Evolutionary conservation across 78 protist genomes (phyloP).

Genomic region (Dictyostelium discoideum): DNA sequence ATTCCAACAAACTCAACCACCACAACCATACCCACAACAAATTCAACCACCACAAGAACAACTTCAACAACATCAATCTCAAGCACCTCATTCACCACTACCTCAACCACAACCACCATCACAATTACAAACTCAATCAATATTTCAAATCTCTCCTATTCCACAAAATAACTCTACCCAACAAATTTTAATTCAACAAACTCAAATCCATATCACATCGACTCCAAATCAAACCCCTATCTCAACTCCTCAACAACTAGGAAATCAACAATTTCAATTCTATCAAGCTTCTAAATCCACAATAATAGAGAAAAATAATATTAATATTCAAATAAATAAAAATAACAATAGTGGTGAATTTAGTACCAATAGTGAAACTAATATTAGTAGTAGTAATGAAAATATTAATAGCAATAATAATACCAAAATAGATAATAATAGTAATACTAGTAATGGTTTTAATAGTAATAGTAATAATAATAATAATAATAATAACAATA

Average conservation of each 20-base stretch:
- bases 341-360: not conserved
- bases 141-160: not conserved
- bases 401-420: too few species aligned
- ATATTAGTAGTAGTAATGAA: not conserved
- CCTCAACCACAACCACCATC: not conserved
- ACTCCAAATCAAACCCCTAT: not conserved
- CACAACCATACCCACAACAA: not conserved
- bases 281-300: not conserved
- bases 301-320: not conserved
- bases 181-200: not conserved
- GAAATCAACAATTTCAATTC: not conserved
- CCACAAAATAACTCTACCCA: not conserved
- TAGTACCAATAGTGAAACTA: not conserved
- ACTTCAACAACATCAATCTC: not conserved
- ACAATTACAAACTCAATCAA: not conserved
- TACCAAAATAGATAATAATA: too few species aligned
- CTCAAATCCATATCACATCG: not conserved
- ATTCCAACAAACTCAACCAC: not conserved
- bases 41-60: not conserved
- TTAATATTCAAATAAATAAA: not conserved
- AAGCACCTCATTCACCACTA: not conserved
- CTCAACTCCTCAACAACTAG: not conserved
- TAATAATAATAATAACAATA: too few species aligned
- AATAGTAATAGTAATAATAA: too few species aligned
- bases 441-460: too few species aligned